Conservation (phyloP, 2,329 filamentous ascomycete species). For the Cladorrhinum sp. region DNA sequence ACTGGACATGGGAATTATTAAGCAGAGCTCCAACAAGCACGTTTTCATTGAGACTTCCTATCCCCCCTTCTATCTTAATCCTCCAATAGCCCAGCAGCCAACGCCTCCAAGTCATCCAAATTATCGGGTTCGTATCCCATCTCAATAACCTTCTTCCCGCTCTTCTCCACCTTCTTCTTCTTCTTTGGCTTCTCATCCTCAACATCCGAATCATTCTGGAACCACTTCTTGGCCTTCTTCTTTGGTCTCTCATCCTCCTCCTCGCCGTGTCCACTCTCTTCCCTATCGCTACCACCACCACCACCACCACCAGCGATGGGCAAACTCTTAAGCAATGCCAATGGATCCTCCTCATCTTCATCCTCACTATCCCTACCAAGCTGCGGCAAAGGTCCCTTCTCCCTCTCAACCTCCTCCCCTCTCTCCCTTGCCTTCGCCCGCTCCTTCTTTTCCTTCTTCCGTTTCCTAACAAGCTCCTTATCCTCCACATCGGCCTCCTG, state of each 20-base stretch:
- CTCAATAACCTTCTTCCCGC: conserved; percentile 56
- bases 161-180: conserved; percentile 41
- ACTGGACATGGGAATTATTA: too few species aligned
- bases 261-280: conserved; percentile 38
- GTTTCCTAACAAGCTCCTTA: conserved; percentile 75
- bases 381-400: conserved; percentile 25
- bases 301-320: conserved; percentile 43
- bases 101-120: conserved; percentile 72
- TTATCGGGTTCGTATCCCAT: conserved; percentile 70
- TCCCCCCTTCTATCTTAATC: conserved; percentile 26
- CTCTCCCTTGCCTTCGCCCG: conserved; percentile 66
- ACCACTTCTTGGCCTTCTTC: conserved; percentile 62
- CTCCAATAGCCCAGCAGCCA: conserved; percentile 70
- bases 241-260: conserved; percentile 42
- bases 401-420: conserved; percentile 35
- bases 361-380: conserved; percentile 37
- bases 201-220: conserved; percentile 55
- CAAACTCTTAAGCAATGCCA: conserved; percentile 57
- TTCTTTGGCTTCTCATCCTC: conserved; percentile 50
- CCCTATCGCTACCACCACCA: conserved; percentile 28
- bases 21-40: too few species aligned
- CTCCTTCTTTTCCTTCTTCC: conserved; percentile 71
- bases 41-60: too few species aligned
- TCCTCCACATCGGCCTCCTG: conserved; percentile 74
- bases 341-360: conserved; percentile 50